phyloP scores from a whole-genome alignment of 2,329 filamentous ascomycete genomes.

The Pyricularia pennisetigena region DNA sequence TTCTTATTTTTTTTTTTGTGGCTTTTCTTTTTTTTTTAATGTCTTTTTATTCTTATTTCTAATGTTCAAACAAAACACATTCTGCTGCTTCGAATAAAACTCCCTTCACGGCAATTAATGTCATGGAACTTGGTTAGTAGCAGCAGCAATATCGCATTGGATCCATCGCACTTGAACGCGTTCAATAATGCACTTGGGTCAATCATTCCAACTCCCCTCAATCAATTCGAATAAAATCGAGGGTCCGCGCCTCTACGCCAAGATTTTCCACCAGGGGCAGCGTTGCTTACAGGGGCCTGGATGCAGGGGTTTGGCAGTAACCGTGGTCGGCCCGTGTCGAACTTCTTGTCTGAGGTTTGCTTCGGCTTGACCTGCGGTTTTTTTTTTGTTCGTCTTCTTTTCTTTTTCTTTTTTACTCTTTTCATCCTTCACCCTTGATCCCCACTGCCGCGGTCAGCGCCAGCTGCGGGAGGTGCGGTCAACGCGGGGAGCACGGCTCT shows the following conservation, averaged over 20 bases:
- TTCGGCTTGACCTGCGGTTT: slow-evolving; percentile 25
- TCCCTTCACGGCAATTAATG: neutral
- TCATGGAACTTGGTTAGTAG: neutral
- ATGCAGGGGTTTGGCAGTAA: slow-evolving; percentile 5
- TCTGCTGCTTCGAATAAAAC: neutral
- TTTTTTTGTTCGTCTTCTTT: neutral
- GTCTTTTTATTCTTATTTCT: no score
- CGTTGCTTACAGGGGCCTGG: slow-evolving; percentile 5
- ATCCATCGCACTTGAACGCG: neutral
- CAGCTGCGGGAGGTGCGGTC: neutral
- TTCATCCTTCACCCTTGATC: neutral
- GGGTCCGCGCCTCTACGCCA: neutral
- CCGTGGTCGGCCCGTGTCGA: slow-evolving; percentile 15
- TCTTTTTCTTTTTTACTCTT: neutral
- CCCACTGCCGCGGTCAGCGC: neutral
- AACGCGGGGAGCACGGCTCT: neutral
- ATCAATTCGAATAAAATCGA: neutral
- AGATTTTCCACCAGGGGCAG: neutral
- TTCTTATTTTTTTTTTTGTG: no score
- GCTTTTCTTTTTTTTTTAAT: neutral
- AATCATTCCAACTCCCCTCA: neutral
- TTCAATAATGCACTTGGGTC: neutral
- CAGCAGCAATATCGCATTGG: neutral
- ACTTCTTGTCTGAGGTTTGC: slow-evolving; percentile 24
- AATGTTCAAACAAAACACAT: neutral